These are phyloP conservation scores for Boehmeria nivea DNA, from an alignment of 306 rosid genomes.

Conservation along the genomic window DNA sequence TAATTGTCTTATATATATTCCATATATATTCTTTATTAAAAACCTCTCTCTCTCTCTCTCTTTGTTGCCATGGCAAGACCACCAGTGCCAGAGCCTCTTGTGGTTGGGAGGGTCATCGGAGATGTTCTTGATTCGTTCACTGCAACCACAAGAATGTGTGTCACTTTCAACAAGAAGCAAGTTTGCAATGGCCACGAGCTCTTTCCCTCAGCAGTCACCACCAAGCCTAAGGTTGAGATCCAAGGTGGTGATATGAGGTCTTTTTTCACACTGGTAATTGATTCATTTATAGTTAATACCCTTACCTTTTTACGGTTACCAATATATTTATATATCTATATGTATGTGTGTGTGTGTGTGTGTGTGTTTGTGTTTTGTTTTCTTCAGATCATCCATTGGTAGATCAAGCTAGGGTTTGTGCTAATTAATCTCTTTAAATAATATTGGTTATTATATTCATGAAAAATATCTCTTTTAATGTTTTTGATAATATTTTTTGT, in stretches of 20 bases:
- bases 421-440: not conserved
- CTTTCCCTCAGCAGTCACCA: slow-evolving; percentile 56
- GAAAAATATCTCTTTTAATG: not conserved
- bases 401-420: not conserved
- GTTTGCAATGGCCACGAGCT: slow-evolving; percentile 72
- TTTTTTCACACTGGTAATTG: slow-evolving; percentile 68
- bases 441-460: not conserved
- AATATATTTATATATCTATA: not conserved
- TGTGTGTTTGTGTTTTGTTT: too few relatives aligned
- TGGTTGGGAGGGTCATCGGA: slow-evolving; percentile 77
- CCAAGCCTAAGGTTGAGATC: slow-evolving; percentile 64
- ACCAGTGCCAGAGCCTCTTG: slow-evolving; percentile 47
- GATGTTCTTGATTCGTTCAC: slow-evolving; percentile 77
- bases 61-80: slow-evolving; percentile 36
- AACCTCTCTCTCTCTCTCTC: slow-evolving; percentile 1
- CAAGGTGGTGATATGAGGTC: slow-evolving; percentile 80
- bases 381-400: not conserved
- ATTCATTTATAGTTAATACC: too few relatives aligned
- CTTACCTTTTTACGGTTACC: too few relatives aligned
- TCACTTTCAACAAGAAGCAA: slow-evolving; percentile 51
- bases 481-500: not conserved
- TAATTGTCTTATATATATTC: not conserved
- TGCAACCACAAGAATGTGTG: slow-evolving; percentile 41
- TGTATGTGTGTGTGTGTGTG: not conserved
- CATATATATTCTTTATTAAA: not conserved